Base-by-base conservation (phyloP, 2,329 filamentous ascomycete species). In the Cordyceps cicadae region DNA sequence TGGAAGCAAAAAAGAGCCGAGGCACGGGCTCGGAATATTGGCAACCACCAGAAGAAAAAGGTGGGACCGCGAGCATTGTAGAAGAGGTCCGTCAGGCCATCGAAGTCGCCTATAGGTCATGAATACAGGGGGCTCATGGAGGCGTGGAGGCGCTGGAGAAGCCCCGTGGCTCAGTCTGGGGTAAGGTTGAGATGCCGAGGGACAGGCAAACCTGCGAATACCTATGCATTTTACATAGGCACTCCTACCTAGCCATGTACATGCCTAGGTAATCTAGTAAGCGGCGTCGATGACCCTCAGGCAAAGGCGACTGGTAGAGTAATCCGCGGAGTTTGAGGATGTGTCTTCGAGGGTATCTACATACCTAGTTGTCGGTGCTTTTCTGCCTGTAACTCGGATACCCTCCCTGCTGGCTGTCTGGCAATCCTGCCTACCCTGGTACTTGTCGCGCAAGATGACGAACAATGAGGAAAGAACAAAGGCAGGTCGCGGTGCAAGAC, bases 141-240 rank as follows among this genome's bases (percentile, higher is more conserved):
- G 39, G 39, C 39, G 17, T 43, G 39, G 43, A 46, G n/a, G 43
- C n/a, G n/a, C 43, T 46, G 43, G 26, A 53, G n/a, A n/a, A 24
- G 3, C 34, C 43, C 45, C 34, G 39, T 58, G 34, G 39, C 39
- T n/a, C 24, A 58, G 50, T 58, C 55, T 58, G 55, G 55, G 55
- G 55, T 58, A 58, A 56, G n/a, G n/a, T n/a, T n/a, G n/a, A n/a
- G 55, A 58, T 58, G 55, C 55, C 55, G 55, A 58, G 55, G 55
- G 45, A 50, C 45, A 21, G 43, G 19, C 3, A 45, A 29, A 24
- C 4, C 24, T 24, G 24, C 24, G 24, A 24, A 24, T 4, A n/a
- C n/a, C n/a, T n/a, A 24, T 24, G 24, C 24, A 24, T 24, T 12
- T 34, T 9, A 34, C 8, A 12, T 34, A n/a, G n/a, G n/a, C n/a